A percentile compares a stretch with the other conserved stretches of the same genome.
Conservation (phyloP, 176 grass and related monocot species). For the Rhynchospora pubera region DNA sequence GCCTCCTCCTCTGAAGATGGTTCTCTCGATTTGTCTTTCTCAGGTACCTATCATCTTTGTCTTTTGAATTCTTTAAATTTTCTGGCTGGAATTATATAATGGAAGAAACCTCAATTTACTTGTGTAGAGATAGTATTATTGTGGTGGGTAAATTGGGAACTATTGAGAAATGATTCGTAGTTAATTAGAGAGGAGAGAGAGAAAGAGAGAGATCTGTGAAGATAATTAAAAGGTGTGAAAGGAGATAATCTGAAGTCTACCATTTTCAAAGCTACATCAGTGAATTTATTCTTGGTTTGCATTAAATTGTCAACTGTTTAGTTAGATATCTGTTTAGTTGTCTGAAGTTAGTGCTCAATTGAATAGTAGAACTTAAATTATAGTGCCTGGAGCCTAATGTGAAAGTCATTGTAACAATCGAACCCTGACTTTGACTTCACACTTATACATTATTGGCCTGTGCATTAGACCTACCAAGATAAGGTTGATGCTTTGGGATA, state of each 20-base stretch:
- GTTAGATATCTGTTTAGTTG: not conserved
- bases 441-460: not conserved
- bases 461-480: not conserved
- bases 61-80: not conserved
- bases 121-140: not conserved
- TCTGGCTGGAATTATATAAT: not conserved
- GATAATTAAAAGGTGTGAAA: no score
- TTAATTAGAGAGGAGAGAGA: not conserved
- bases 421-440: not conserved
- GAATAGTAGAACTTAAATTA: not conserved
- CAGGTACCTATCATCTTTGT: constrained; percentile 27
- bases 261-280: not conserved
- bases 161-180: not conserved
- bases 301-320: not conserved
- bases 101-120: not conserved
- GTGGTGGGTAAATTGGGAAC: not conserved
- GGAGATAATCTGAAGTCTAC: not conserved
- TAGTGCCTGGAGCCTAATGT: not conserved
- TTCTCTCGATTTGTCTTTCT: constrained; percentile 76
- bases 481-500: not conserved
- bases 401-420: not conserved
- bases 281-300: not conserved
- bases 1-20: constrained; percentile 50
- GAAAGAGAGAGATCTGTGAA: not conserved
- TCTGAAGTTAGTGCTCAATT: not conserved